Conservation (phyloP, 176 grass and related monocot species). For the Avena insularis region DNA sequence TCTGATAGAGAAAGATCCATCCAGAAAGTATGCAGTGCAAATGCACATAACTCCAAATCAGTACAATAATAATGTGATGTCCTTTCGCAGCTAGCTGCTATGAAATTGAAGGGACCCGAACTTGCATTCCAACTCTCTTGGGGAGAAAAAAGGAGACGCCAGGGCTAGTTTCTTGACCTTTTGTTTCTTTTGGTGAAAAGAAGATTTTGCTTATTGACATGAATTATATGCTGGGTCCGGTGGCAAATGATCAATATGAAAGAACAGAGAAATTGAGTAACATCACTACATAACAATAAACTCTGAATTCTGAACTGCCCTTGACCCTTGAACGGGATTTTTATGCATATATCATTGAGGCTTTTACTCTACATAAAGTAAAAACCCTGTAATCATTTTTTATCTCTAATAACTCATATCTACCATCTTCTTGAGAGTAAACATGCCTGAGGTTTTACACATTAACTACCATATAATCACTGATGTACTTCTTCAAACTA, state of each 20-base stretch:
- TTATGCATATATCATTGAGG: background rate
- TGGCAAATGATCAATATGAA: background rate
- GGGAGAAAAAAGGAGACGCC: background rate
- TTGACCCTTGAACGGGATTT: background rate
- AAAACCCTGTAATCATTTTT: background rate
- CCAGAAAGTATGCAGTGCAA: background rate
- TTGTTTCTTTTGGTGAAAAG: conserved; percentile 8
- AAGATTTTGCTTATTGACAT: conserved; percentile 24
- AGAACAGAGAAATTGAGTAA: background rate
- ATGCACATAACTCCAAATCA: conserved; percentile 15
- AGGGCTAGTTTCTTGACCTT: conserved; percentile 7
- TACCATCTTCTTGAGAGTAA: conserved; percentile 22
- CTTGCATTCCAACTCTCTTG: conserved; percentile 33
- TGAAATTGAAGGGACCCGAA: conserved; percentile 11
- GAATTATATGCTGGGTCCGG: background rate
- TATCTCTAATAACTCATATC: background rate
- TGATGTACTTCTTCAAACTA: conserved; percentile 4
- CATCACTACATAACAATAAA: background rate
- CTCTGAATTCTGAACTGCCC: background rate
- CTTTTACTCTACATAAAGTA: background rate
- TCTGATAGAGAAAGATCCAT: conserved; percentile 12
- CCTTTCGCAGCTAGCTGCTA: conserved; percentile 32
- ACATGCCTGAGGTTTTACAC: background rate
- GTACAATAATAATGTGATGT: conserved; percentile 33
- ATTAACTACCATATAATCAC: conserved; percentile 4